Conservation (phyloP, 257 asterid genomes). For the Fraxinus cuspidata region DNA sequence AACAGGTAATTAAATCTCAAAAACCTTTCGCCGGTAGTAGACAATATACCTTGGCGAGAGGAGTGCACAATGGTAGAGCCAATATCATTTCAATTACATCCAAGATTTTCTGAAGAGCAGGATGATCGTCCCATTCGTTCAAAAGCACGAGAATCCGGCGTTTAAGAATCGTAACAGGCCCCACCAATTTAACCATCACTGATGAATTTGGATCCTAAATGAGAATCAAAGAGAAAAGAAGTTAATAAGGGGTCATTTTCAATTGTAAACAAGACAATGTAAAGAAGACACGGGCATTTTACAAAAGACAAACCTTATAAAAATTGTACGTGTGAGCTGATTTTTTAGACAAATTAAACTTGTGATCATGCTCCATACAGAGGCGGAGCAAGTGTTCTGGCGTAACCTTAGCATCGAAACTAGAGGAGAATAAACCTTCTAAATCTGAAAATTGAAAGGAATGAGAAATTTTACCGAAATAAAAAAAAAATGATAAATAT, state of each 20-base stretch:
- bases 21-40: constrained; percentile 9
- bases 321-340: constrained; percentile 61
- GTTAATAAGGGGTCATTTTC: neutral
- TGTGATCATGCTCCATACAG: constrained; percentile 77
- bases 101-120: constrained; percentile 64
- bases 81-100: constrained; percentile 78
- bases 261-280: neutral
- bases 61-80: constrained; percentile 75
- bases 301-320: constrained; percentile 53
- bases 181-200: constrained; percentile 75
- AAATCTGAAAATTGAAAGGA: constrained; percentile 40
- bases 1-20: constrained; percentile 2
- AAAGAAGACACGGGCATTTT: neutral
- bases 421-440: constrained; percentile 59
- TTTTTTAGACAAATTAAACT: constrained; percentile 40
- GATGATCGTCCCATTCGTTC: constrained; percentile 70
- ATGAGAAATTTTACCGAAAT: constrained; percentile 1
- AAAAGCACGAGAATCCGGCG: constrained; percentile 46
- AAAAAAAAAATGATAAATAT: neutral
- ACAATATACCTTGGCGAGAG: constrained; percentile 74
- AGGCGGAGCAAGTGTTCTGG: constrained; percentile 87
- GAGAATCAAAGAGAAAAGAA: constrained; percentile 19
- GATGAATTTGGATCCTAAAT: constrained; percentile 67
- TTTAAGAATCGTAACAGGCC: constrained; percentile 63
- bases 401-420: constrained; percentile 70